These are phyloP conservation scores for Yarrowia keelungensis DNA, from an alignment of 805 yeast genomes.

Conservation along the genomic window DNA sequence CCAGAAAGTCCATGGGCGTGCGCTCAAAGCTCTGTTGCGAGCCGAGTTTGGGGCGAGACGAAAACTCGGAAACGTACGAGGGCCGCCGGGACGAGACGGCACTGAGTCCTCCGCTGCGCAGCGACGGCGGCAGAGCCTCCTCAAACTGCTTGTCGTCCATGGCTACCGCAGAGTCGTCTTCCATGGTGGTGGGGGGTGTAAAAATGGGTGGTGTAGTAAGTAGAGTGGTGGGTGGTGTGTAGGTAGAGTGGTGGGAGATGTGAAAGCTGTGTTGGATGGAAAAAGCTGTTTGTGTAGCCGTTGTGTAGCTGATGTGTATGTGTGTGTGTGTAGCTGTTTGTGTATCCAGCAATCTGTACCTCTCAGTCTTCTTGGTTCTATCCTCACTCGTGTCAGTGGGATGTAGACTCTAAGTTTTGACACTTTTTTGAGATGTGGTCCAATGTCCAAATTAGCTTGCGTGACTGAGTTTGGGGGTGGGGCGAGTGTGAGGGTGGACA, in stretches of 20 bases:
- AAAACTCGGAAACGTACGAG: conserved; percentile 70
- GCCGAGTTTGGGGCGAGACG: conserved; percentile 45
- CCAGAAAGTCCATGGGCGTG: conserved; percentile 34
- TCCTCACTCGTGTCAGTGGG: conserved; percentile 29
- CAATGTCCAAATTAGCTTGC: conserved; percentile 37
- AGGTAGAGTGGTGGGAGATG: neutral
- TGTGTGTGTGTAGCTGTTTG: neutral
- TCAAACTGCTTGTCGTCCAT: conserved; percentile 38
- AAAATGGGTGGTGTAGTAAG: neutral
- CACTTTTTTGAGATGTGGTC: conserved; percentile 38
- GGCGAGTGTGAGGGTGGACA: conserved; percentile 4
- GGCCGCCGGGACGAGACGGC: conserved; percentile 68
- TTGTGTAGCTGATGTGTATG: neutral
- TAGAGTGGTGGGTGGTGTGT: neutral
- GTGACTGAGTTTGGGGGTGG: conserved; percentile 33
- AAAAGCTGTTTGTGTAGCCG: too few species aligned
- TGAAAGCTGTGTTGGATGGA: too few species aligned
- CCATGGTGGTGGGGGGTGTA: conserved; percentile 11
- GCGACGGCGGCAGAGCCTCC: conserved; percentile 40
- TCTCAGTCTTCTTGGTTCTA: neutral
- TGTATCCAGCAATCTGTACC: neutral
- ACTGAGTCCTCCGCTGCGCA: conserved; percentile 58
- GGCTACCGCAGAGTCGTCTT: conserved; percentile 37
- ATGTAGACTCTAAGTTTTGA: conserved; percentile 36
- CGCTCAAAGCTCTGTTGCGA: conserved; percentile 30